Evolutionary conservation across 148 eudicot species (phyloP).

Genomic region (Camellia japonica): DNA sequence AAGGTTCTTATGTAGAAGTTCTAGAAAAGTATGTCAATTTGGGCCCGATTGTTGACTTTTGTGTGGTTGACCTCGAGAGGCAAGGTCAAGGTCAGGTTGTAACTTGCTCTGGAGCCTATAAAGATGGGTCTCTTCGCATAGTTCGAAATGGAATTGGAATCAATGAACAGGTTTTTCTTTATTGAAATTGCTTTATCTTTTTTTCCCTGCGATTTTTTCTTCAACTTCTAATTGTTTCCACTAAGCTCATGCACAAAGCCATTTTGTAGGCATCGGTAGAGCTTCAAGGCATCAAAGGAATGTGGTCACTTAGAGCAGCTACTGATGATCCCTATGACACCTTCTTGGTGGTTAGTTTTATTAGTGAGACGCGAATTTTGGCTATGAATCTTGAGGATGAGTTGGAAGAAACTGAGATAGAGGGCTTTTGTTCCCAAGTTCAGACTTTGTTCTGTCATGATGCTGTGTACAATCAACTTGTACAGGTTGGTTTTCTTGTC

Average conservation of each 20-base stretch:
- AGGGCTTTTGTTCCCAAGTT: constrained; percentile 86
- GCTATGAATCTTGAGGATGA: constrained; percentile 97
- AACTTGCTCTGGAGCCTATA: constrained; percentile 98
- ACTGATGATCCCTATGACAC: constrained; percentile 90
- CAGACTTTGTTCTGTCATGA: constrained; percentile 93
- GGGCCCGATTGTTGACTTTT: constrained; percentile 96
- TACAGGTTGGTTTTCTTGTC: constrained; percentile 56
- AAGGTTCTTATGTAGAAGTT: constrained; percentile 97
- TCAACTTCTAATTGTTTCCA: background rate
- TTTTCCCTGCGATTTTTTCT: background rate
- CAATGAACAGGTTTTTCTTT: constrained; percentile 76
- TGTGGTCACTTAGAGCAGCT: constrained; percentile 92
- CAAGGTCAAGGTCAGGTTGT: constrained; percentile 99
- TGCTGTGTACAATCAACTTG: constrained; percentile 85
- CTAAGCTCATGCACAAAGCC: background rate
- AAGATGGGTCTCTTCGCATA: constrained; percentile 96
- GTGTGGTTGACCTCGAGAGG: constrained; percentile 96
- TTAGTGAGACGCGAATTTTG: constrained; percentile 91
- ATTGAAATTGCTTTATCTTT: background rate
- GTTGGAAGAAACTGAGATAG: constrained; percentile 97
- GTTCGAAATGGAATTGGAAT: constrained; percentile 97
- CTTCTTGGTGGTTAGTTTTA: constrained; percentile 92
- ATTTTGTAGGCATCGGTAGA: constrained; percentile 85
- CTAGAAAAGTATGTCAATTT: constrained; percentile 87
- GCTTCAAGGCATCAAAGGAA: constrained; percentile 98